Evolutionary conservation across 106 monocot species (phyloP).

Genomic region (Cymbidium sinense): DNA sequence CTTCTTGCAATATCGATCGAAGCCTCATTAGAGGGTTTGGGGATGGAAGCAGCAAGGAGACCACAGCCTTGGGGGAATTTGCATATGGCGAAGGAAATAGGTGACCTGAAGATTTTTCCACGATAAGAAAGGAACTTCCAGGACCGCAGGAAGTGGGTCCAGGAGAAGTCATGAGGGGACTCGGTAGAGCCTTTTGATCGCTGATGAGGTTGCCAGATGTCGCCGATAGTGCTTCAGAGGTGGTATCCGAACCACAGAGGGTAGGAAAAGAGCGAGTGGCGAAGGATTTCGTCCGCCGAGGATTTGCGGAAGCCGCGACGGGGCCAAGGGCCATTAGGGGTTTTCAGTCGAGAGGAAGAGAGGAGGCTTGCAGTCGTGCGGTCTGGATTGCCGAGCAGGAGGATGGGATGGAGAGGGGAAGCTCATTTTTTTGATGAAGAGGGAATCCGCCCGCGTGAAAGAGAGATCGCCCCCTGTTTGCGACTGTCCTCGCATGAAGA

Average conservation of each 20-base stretch:
- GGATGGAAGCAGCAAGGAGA: background rate
- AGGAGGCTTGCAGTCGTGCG: no score
- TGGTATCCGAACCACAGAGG: background rate
- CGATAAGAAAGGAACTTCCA: background rate
- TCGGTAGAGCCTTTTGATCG: background rate
- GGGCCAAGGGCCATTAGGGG: background rate
- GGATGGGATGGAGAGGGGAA: no score
- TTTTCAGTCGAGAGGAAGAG: no score
- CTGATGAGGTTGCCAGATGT: no score
- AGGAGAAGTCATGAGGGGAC: background rate
- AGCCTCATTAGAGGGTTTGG: background rate
- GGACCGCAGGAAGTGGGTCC: background rate
- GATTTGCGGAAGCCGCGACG: background rate
- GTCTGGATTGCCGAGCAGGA: no score
- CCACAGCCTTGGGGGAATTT: slow-evolving; percentile 6
- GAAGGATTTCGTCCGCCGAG: background rate
- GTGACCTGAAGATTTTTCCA: background rate
- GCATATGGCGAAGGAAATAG: background rate
- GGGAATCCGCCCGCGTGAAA: no score
- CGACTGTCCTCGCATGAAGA: no score
- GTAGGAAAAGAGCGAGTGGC: slow-evolving; percentile 2
- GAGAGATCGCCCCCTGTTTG: no score
- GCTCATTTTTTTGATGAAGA: no score
- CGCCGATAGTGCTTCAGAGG: no score
- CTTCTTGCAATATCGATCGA: background rate